These are phyloP conservation scores for Pythium folliculosum DNA, from an alignment of 352 stramenopile species.

Conservation along the genomic window DNA sequence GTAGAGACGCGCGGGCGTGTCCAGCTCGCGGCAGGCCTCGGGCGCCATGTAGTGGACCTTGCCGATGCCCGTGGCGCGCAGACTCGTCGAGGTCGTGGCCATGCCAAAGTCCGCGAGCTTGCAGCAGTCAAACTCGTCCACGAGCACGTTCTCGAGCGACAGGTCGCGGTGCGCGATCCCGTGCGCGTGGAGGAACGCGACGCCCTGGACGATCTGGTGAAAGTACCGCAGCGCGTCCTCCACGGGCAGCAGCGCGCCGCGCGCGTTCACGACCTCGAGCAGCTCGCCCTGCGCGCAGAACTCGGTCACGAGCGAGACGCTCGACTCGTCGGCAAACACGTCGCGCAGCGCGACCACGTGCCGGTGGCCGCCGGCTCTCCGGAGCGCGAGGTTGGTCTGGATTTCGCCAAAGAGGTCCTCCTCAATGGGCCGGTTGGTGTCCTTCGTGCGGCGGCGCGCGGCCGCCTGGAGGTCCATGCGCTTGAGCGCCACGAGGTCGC, in stretches of 20 bases:
- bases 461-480: conserved; percentile 70
- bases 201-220: conserved; percentile 55
- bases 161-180: conserved; percentile 82
- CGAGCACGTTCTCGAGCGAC: conserved; percentile 82
- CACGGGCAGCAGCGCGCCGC: conserved; percentile 34
- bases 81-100: conserved; percentile 35
- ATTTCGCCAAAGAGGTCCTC: conserved; percentile 76
- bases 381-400: conserved; percentile 64
- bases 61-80: conserved; percentile 48
- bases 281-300: conserved; percentile 73
- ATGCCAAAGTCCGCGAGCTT: conserved; percentile 85
- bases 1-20: conserved; percentile 38
- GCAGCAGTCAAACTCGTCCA: conserved; percentile 64
- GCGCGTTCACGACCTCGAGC: conserved; percentile 67
- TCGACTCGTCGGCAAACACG: conserved; percentile 62
- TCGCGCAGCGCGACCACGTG: conserved; percentile 71
- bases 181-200: conserved; percentile 73
- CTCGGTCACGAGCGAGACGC: conserved; percentile 68
- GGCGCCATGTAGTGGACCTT: conserved; percentile 85
- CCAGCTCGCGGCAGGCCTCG: conserved; percentile 47
- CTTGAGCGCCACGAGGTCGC: conserved; percentile 75
- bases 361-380: conserved; percentile 58
- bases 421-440: conserved; percentile 48
- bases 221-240: conserved; percentile 58
- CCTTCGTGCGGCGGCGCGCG: conserved; percentile 48